Evolutionary conservation across 805 yeast genomes (phyloP), one percentile per base, ranked within the genome.

Genomic region (Candida ficus): DNA sequence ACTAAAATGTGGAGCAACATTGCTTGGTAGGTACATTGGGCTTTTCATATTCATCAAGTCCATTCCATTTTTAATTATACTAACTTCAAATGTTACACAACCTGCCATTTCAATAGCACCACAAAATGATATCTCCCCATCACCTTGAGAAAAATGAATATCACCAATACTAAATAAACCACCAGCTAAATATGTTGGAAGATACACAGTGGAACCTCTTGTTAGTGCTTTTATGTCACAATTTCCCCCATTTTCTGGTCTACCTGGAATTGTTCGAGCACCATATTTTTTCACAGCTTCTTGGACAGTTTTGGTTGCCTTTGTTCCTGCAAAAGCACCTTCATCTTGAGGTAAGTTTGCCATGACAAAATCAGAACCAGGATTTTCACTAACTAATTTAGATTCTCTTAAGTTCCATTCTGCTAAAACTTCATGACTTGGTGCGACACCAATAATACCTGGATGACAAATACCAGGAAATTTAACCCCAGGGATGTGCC

Each of bases 91-190:
- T 7, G 76, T 71, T 44, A 72, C 63, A 35, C 61, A 54, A 9
- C 77, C 77, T 14, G 73, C 63, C 76, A 71, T 71, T 49, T 72
- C 77, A 49, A 72, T 71, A 12, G 75, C 78, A 23, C 78, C 78
- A 52, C 78, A 72, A 49, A 73, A 72, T 9, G 76, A 66, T 36
- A 72, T 70, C 46, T 72, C 77, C 13, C 77, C 78, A 48, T 72
- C 77, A 14, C 77, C 78, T 53, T 71, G 76, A 20, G 73, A 65
- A 54, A 73, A 72, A 49, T 72, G 78, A 28, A 72, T 50, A 47
- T 72, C 78, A 6, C 77, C 78, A 29, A 72, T 56, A 20, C 73
- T 65, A 19, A 72, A 58, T 46, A 68, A 67, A 29, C 73, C 77
- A 7, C 78, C 78, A 21, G 54, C 53, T 21, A 72, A 67, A 52